Conservation (phyloP, 306 rosid species). For the Castanea sativa region DNA sequence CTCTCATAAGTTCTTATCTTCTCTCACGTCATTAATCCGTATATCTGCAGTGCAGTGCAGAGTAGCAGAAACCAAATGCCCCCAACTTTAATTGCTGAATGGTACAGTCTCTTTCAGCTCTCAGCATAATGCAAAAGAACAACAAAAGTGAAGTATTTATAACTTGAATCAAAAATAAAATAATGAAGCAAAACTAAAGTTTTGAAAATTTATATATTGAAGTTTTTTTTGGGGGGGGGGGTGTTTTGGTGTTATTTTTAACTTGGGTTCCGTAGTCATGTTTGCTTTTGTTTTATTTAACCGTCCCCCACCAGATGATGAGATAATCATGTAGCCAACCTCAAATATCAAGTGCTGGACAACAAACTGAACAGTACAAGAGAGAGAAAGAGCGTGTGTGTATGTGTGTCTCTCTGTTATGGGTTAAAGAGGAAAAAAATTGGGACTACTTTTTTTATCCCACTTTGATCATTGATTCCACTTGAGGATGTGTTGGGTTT, state of each 20-base stretch:
- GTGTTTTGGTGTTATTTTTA: slow-evolving; percentile 8
- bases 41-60: slow-evolving; percentile 35
- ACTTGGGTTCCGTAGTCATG: slow-evolving; percentile 31
- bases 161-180: neutral
- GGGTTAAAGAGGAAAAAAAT: neutral
- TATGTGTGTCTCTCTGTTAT: neutral
- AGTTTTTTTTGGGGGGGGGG: neutral
- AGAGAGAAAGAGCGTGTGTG: slow-evolving; percentile 7
- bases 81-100: slow-evolving; percentile 34
- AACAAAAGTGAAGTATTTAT: neutral
- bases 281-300: slow-evolving; percentile 55
- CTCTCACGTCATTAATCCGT: slow-evolving; percentile 28
- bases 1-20: slow-evolving; percentile 10
- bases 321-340: slow-evolving; percentile 76
- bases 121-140: slow-evolving; percentile 20
- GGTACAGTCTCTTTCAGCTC: slow-evolving; percentile 69
- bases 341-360: slow-evolving; percentile 56
- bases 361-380: slow-evolving; percentile 32
- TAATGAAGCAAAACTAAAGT: no score
- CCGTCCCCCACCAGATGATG: slow-evolving; percentile 55
- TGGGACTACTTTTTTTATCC: neutral
- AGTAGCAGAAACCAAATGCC: slow-evolving; percentile 23
- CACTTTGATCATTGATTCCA: slow-evolving; percentile 40
- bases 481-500: slow-evolving; percentile 26
- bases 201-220: neutral